A percentile compares a stretch with the other conserved stretches of the same genome.
phyloP scores from a whole-genome alignment of 2,329 filamentous ascomycete genomes.

The Arachnomyces sp. region DNA sequence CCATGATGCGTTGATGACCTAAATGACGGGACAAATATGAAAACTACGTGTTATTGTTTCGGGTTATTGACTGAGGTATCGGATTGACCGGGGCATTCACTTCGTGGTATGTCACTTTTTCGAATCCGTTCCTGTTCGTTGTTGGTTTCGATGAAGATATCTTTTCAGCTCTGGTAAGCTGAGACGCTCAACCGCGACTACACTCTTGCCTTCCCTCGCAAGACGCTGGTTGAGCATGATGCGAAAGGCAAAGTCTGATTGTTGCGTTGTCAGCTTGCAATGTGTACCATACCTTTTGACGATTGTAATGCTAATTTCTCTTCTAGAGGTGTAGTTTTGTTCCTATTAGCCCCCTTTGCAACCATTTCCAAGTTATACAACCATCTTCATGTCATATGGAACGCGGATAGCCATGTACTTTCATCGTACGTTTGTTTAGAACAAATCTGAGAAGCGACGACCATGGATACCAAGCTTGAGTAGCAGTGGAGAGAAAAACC shows the following conservation, averaged over 20 bases:
- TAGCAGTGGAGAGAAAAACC: no score
- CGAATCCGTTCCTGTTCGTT: conserved; percentile 1
- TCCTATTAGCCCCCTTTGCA: no score
- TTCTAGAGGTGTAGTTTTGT: no score
- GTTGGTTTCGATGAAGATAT: conserved; percentile 28
- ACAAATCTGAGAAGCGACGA: no score
- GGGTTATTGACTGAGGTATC: background rate
- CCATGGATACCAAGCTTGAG: no score
- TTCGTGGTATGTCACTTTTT: conserved; percentile 9
- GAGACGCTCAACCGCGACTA: conserved; percentile 35
- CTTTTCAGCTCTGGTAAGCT: conserved; percentile 38
- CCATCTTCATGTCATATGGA: no score
- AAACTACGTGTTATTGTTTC: conserved; percentile 6
- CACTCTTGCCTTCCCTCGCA: conserved; percentile 11
- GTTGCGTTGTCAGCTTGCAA: no score
- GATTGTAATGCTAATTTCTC: no score
- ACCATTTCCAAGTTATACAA: no score
- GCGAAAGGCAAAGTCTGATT: conserved; percentile 39
- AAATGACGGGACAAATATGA: conserved; percentile 33
- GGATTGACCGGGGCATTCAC: background rate
- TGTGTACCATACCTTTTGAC: no score
- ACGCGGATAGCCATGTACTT: no score
- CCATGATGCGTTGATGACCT: conserved; percentile 43
- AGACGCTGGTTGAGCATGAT: conserved; percentile 37
- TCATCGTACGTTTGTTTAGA: no score